phyloP scores from a whole-genome alignment of 768 basidiomycete species.

The Kwoniella shandongensis region DNA sequence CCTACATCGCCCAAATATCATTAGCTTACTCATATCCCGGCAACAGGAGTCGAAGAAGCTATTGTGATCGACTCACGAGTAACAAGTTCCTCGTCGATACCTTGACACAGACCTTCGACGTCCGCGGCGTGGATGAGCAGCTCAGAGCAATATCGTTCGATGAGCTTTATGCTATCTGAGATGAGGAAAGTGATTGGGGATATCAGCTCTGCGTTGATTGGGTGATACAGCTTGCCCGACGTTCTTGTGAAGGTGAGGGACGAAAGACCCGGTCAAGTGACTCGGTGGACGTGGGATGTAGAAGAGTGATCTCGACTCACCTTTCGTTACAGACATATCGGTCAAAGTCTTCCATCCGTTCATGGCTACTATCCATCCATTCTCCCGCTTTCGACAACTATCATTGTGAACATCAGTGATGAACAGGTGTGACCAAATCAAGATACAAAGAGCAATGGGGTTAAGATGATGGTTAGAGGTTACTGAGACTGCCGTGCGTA shows the following conservation, averaged over 20 bases:
- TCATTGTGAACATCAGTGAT: not conserved
- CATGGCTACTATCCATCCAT: conserved; percentile 92
- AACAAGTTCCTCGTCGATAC: conserved; percentile 89
- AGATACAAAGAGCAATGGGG: not conserved
- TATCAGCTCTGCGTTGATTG: not conserved
- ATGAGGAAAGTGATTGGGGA: no score
- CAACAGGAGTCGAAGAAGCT: not conserved
- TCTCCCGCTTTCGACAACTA: conserved; percentile 76
- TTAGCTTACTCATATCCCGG: no score
- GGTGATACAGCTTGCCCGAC: not conserved
- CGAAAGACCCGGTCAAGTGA: no score
- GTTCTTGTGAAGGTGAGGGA: not conserved
- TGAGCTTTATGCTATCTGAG: conserved; percentile 72
- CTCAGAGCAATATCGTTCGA: conserved; percentile 85
- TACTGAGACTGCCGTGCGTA: conserved; percentile 49
- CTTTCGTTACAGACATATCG: conserved; percentile 73
- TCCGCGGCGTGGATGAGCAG: conserved; percentile 97
- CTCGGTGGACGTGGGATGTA: no score
- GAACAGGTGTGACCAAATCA: no score
- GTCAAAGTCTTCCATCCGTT: conserved; percentile 98
- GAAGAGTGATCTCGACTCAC: no score
- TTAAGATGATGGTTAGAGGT: not conserved
- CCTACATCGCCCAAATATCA: conserved; percentile 58
- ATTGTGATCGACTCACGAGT: conserved; percentile 61
- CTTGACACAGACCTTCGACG: conserved; percentile 94